Evolutionary conservation across 345 rosid genomes (phyloP), one percentile per base, ranked within the genome.

Genomic region (Boechera stricta): DNA sequence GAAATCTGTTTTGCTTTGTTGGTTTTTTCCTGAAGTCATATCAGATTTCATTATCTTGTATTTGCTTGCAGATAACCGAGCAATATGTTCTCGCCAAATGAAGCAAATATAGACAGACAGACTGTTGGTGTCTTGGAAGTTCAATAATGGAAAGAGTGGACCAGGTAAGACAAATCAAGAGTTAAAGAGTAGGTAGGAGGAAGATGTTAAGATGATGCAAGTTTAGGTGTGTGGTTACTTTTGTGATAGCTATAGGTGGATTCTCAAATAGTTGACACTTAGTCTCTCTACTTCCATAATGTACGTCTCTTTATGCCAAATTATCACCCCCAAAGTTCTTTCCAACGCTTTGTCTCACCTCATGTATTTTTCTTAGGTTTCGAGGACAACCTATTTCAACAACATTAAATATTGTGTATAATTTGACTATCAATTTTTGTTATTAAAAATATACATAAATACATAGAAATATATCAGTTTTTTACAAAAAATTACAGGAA

Each of bases 191-290:
- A 57, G 78, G 32, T 57, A 57, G 44, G 67, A 75, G 53, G 28
- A 58, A 62, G 41, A 58, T 75, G 53, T 67, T 59, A 61, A 39
- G 74, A 68, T 76, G 79, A 69, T 59, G 54, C 74, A 57, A 67
- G 52, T 51, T 53, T 65, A 58, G 67, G 72, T 75, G 51, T 41
- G 53, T 51, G 15, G 44, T 55, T 44, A 35, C 48, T 33, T 58
- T 47, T 6, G 57, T 26, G 59, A n/a, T 48, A 38, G 52, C 45
- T 59, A 33, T 44, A 21, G 64, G 80, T 69, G 75, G 21, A 38
- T 31, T 76, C 36, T 61, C 64, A 67, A 7, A 10, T 26, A 66
- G 48, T 41, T 72, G 77, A 73, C 76, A 72, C 69, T 38, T 39
- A 31, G 24, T 61, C 38, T 63, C 74, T 61, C 42, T 52, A 42